Percentiles rank a stretch among this genome's conserved stretches.
These are phyloP conservation scores for Aspergillus kassunensis DNA, from an alignment of 495 filamentous ascomycete genomes.

Conservation along the genomic window DNA sequence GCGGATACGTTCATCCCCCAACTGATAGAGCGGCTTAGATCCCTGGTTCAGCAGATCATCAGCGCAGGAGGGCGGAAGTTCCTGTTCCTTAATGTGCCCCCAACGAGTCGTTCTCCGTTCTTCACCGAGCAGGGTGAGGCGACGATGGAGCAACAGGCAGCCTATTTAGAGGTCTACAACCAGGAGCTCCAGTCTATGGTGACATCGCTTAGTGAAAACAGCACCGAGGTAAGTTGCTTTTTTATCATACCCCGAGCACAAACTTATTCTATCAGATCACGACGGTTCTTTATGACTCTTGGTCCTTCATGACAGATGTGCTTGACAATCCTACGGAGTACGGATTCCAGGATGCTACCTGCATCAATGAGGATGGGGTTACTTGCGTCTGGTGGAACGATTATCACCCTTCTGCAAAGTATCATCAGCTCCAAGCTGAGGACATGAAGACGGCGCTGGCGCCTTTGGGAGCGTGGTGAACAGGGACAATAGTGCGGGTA, in stretches of 20 bases:
- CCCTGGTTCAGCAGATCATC: constrained; percentile 55
- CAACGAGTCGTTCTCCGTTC: constrained; percentile 61
- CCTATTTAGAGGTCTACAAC: constrained; percentile 33
- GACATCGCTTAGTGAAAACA: constrained; percentile 17
- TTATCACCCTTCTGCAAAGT: constrained; percentile 36
- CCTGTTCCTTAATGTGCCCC: constrained; percentile 70
- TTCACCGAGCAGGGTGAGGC: constrained; percentile 31
- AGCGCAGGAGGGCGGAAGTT: constrained; percentile 67
- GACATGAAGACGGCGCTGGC: constrained; percentile 34
- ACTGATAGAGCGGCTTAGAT: constrained; percentile 58
- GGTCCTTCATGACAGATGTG: constrained; percentile 45
- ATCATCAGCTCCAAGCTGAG: constrained; percentile 33
- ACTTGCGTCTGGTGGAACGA: constrained; percentile 40
- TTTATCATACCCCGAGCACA: too few species aligned
- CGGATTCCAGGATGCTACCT: constrained; percentile 28
- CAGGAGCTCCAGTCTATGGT: constrained; percentile 25
- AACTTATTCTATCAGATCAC: constrained; percentile 17
- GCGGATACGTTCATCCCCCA: constrained; percentile 40
- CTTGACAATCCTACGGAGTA: constrained; percentile 49
- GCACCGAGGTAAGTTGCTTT: constrained; percentile 23
- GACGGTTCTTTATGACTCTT: constrained; percentile 33
- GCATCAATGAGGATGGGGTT: constrained; percentile 31
- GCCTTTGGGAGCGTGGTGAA: constrained; percentile 30
- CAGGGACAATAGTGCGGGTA: too few species aligned
- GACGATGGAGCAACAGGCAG: constrained; percentile 21